Base-by-base conservation (phyloP, 2,329 filamentous ascomycete species). In the Diaporthe vexans region DNA sequence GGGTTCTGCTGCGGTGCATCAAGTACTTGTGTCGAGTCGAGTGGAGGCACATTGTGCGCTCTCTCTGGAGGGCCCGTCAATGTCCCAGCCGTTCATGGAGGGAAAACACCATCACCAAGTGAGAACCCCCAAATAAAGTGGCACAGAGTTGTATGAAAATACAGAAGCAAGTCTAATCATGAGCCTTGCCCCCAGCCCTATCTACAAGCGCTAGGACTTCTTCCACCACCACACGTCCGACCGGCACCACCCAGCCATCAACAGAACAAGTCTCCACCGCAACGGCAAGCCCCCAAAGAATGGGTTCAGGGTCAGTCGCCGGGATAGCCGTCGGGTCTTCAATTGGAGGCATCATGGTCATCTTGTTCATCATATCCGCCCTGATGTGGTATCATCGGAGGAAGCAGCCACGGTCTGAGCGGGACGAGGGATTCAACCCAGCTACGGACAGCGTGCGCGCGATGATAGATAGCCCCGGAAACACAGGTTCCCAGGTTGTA, bases 341-440 rank as follows among this genome's bases (percentile, higher is more conserved):
- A 11, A 29, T 63, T 6, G 70, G 70, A 11, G 70, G 46, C 4
- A 63, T 72, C 19, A 24, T 72, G 19, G 29, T 65, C 13, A 43
- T 65, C 15, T 48, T 72, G 1, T 46, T 72, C 33, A 40, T 72
- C 9, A 72, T 72, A 19, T 72, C 70, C 13, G 19, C 57, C 37
- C 10, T 65, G 29, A 67, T 73, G 71, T 73, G 71, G 71, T 73
- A 73, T 24, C 67, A 67, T 7, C 56, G 61, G 29, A 56, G 71
- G 48, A 68, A 48, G n/a, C 59, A 13, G 26, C 40, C 69, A 26
- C 29, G 1, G 17, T 19, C 37, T 7, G 37, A 61, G 11, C 1
- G n/a, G 1, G 29, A 69, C 8, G 52, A 48, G 8, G 29, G 35
- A 26, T 73, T 73, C 51, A 73, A 58, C 35, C 61, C 71, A 7